Percentiles rank a stretch among this genome's conserved stretches.
Evolutionary conservation across 2,329 filamentous ascomycete genomes (phyloP).

Genomic region (Penicillium sp.): DNA sequence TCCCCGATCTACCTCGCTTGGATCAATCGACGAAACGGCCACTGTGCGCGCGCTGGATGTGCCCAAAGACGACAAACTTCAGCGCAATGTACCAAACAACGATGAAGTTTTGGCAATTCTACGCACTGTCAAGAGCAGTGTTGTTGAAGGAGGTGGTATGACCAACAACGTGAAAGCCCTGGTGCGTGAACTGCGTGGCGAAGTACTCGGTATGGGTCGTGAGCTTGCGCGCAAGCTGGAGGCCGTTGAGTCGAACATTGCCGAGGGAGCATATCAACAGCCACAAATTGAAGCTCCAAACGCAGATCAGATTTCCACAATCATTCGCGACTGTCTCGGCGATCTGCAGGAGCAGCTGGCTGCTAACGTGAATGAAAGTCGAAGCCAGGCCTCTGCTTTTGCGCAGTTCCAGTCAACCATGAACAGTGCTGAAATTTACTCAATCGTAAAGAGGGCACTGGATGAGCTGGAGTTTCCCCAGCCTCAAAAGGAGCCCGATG

Average conservation of each 20-base stretch:
- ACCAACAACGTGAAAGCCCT: conserved; percentile 90
- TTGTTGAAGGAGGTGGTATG: conserved; percentile 81
- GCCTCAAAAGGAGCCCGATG: conserved; percentile 53
- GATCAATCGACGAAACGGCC: conserved; percentile 27
- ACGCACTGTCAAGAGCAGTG: conserved; percentile 85
- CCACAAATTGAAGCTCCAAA: conserved; percentile 51
- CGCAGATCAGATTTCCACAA: conserved; percentile 70
- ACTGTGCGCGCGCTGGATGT: conserved; percentile 24
- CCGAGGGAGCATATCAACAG: conserved; percentile 39
- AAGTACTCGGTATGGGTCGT: conserved; percentile 91
- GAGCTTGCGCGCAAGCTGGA: conserved; percentile 79
- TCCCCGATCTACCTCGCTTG: conserved; percentile 33
- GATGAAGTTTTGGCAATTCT: conserved; percentile 80
- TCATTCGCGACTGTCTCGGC: conserved; percentile 76
- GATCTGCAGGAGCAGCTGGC: conserved; percentile 86
- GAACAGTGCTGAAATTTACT: conserved; percentile 83
- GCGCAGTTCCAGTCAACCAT: conserved; percentile 63
- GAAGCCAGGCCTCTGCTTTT: conserved; percentile 66
- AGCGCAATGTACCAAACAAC: background rate
- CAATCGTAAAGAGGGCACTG: conserved; percentile 74
- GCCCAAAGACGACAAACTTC: conserved; percentile 23
- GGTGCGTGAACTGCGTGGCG: conserved; percentile 83
- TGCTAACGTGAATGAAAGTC: conserved; percentile 72
- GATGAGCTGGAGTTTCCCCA: conserved; percentile 60
- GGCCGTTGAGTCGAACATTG: conserved; percentile 56